phyloP scores from a whole-genome alignment of 805 yeast genomes.

The Lipomyces kockii region DNA sequence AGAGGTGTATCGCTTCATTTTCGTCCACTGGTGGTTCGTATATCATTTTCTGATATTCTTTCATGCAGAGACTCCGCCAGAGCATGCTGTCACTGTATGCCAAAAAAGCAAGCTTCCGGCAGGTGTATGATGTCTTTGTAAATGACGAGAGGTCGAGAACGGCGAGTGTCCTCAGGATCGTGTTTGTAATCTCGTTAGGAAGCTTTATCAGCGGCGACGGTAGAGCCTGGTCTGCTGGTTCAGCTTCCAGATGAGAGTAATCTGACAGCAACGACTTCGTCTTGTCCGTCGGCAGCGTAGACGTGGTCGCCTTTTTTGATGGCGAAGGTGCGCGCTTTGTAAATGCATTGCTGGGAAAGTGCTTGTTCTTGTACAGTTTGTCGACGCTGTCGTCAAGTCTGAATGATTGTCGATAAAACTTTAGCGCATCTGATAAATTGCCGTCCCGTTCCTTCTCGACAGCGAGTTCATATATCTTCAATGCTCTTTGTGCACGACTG shows the following conservation, averaged over 20 bases:
- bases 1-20: constrained; percentile 23
- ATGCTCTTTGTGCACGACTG: constrained; percentile 49
- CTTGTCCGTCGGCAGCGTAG: constrained; percentile 21
- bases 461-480: constrained; percentile 70
- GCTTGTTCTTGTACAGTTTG: constrained; percentile 60
- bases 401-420: constrained; percentile 71
- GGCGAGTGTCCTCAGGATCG: constrained; percentile 41
- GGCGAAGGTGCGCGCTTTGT: constrained; percentile 28
- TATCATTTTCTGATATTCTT: constrained; percentile 38
- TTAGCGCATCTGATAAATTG: constrained; percentile 79
- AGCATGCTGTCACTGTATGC: constrained; percentile 37
- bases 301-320: constrained; percentile 24
- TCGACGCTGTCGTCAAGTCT: constrained; percentile 63
- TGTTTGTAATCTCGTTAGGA: constrained; percentile 31
- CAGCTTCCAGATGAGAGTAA: constrained; percentile 21
- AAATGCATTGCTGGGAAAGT: constrained; percentile 36
- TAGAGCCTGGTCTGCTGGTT: constrained; percentile 30
- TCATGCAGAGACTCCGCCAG: constrained; percentile 41
- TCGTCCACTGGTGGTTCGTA: constrained; percentile 38
- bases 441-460: constrained; percentile 74
- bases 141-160: constrained; percentile 39
- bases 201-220: constrained; percentile 32
- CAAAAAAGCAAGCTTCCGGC: constrained; percentile 39
- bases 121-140: constrained; percentile 38
- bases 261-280: constrained; percentile 14